Conservation (phyloP, 1,284 basidiomycete genomes). For the Ganoderma boninense region DNA sequence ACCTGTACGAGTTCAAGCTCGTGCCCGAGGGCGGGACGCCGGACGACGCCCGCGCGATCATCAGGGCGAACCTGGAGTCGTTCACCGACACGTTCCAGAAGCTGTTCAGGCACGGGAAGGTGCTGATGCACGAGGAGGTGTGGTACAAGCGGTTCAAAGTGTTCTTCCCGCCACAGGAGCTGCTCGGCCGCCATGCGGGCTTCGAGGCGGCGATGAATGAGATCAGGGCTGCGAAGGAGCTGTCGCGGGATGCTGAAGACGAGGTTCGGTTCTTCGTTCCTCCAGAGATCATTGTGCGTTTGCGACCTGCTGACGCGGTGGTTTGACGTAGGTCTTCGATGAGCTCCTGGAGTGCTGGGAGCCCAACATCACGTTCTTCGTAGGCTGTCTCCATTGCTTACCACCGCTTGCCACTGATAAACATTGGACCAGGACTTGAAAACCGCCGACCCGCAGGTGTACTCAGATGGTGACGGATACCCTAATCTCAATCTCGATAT, state of each 20-base stretch:
- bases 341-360: slow-evolving; percentile 23
- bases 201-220: slow-evolving; percentile 14
- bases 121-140: slow-evolving; percentile 11
- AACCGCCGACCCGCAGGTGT: slow-evolving; percentile 8
- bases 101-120: neutral
- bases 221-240: neutral
- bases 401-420: neutral
- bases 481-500: slow-evolving; percentile 8
- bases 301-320: neutral
- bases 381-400: neutral
- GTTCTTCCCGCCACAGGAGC: slow-evolving; percentile 19
- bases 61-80: neutral
- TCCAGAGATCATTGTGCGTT: neutral
- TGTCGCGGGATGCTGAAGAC: neutral
- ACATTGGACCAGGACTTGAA: slow-evolving; percentile 8
- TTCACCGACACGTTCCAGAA: slow-evolving; percentile 4
- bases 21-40: slow-evolving; percentile 6
- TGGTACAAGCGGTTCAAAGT: slow-evolving; percentile 21
- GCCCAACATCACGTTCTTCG: slow-evolving; percentile 26
- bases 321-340: neutral
- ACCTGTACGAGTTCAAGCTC: slow-evolving; percentile 10
- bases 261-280: neutral
- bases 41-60: slow-evolving; percentile 4
- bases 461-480: slow-evolving; percentile 9
- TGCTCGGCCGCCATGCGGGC: slow-evolving; percentile 11